Conservation (phyloP, 192 early-diverging fungal species). For the Coemansia sp. region DNA sequence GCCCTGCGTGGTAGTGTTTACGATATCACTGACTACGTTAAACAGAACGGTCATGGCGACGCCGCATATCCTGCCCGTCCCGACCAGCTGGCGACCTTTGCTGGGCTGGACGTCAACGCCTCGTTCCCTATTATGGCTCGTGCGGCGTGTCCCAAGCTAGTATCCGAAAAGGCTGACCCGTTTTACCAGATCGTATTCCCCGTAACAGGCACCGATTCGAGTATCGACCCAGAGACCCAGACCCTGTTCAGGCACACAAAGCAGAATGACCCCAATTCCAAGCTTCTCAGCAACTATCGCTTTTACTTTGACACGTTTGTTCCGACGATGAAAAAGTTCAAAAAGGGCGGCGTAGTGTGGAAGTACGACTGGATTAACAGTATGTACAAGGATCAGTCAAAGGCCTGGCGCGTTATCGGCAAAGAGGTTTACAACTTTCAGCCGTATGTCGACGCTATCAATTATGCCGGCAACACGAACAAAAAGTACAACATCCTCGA, state of each 20-base stretch:
- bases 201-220: conserved; percentile 4
- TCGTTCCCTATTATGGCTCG: conserved; percentile 63
- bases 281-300: conserved; percentile 21
- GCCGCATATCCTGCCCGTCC: conserved; percentile 8
- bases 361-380: conserved; percentile 55
- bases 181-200: conserved; percentile 27
- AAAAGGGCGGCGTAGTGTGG: conserved; percentile 67
- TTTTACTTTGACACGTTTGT: conserved; percentile 28
- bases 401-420: conserved; percentile 61
- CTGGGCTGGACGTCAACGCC: conserved; percentile 55
- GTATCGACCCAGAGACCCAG: conserved; percentile 6
- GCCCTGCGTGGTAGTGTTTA: conserved; percentile 77
- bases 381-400: conserved; percentile 47
- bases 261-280: conserved; percentile 18
- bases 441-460: conserved; percentile 51
- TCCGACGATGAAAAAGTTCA: conserved; percentile 31
- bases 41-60: conserved; percentile 50
- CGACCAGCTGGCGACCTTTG: conserved; percentile 26
- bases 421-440: conserved; percentile 67
- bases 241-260: conserved; percentile 25
- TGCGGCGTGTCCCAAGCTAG: conserved; percentile 57
- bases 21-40: conserved; percentile 59
- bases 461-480: conserved; percentile 21
- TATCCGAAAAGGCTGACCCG: conserved; percentile 13
- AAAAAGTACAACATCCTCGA: conserved; percentile 59